phyloP scores from a whole-genome alignment of 78 protist species.

The Emiliania huxleyi region DNA sequence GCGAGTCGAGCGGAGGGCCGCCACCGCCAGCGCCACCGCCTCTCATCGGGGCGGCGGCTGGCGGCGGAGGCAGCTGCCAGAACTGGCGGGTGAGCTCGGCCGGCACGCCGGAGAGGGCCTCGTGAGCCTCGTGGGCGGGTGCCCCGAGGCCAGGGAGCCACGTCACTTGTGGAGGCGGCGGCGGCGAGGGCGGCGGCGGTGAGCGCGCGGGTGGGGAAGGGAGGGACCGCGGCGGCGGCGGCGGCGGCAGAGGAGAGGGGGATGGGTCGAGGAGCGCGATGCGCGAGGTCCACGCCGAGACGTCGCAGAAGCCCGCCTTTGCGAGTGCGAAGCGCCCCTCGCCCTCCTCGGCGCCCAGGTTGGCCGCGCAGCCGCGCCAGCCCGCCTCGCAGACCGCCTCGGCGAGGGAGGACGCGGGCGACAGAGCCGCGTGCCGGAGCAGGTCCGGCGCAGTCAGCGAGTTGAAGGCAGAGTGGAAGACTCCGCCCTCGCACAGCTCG shows the following conservation, averaged over 20 bases:
- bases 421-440: neutral
- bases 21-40: too few relatives aligned
- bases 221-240: neutral
- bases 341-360: neutral
- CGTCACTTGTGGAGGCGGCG: neutral
- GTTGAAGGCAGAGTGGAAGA: neutral
- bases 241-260: neutral
- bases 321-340: neutral
- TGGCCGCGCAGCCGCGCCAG: neutral
- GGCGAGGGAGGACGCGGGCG: neutral
- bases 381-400: neutral
- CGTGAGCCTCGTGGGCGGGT: too few relatives aligned
- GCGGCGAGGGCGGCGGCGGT: neutral
- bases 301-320: neutral
- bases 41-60: too few relatives aligned
- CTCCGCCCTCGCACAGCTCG: neutral
- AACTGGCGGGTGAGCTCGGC: too few relatives aligned
- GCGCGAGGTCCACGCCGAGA: neutral
- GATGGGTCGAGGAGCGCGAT: neutral
- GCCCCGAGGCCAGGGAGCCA: too few relatives aligned
- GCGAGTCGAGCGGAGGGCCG: too few relatives aligned
- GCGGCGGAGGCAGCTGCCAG: too few relatives aligned
- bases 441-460: neutral
- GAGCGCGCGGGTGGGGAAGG: neutral
- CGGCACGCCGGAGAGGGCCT: too few relatives aligned